A percentile compares a stretch with the other conserved stretches of the same genome.
Evolutionary conservation across 257 asterid species (phyloP).

Genomic region (Oldenlandia corymbosa): DNA sequence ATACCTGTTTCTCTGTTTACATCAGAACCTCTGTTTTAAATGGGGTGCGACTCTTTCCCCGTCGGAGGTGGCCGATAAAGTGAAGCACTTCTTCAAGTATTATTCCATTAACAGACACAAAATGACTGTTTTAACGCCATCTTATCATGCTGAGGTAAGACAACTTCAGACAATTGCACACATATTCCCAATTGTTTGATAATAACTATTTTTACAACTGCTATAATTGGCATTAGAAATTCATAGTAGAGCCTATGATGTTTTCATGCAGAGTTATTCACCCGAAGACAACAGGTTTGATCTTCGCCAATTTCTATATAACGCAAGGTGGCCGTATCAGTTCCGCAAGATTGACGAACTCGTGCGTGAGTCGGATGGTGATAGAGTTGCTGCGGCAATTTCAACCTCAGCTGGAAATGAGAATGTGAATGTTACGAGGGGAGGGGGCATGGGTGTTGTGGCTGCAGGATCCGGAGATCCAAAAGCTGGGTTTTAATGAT

Average conservation of each 20-base stretch:
- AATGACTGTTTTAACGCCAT: slow-evolving; percentile 91
- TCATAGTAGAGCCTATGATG: neutral
- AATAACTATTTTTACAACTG: no score
- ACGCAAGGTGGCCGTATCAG: slow-evolving; percentile 84
- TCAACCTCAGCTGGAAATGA: slow-evolving; percentile 15
- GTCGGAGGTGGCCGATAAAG: slow-evolving; percentile 74
- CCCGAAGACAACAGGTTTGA: slow-evolving; percentile 93
- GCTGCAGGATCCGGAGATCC: slow-evolving; percentile 89
- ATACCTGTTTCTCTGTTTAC: slow-evolving; percentile 1
- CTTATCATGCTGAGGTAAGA: slow-evolving; percentile 88
- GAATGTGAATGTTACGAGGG: slow-evolving; percentile 20
- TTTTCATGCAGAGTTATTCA: slow-evolving; percentile 56
- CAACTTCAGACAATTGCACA: neutral
- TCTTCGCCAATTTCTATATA: slow-evolving; percentile 85
- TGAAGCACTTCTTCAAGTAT: slow-evolving; percentile 83
- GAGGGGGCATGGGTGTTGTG: slow-evolving; percentile 75
- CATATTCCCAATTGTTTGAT: neutral
- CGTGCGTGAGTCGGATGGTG: slow-evolving; percentile 38
- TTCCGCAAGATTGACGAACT: slow-evolving; percentile 78
- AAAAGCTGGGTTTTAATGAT: slow-evolving; percentile 59
- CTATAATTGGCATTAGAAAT: neutral
- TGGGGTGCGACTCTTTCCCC: slow-evolving; percentile 81
- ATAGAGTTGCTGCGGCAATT: slow-evolving; percentile 15
- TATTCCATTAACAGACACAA: slow-evolving; percentile 93
- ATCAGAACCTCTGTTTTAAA: slow-evolving; percentile 85